Evolutionary conservation across 1,284 basidiomycete species (phyloP).

Genomic region (Apiotrichum montevideense): DNA sequence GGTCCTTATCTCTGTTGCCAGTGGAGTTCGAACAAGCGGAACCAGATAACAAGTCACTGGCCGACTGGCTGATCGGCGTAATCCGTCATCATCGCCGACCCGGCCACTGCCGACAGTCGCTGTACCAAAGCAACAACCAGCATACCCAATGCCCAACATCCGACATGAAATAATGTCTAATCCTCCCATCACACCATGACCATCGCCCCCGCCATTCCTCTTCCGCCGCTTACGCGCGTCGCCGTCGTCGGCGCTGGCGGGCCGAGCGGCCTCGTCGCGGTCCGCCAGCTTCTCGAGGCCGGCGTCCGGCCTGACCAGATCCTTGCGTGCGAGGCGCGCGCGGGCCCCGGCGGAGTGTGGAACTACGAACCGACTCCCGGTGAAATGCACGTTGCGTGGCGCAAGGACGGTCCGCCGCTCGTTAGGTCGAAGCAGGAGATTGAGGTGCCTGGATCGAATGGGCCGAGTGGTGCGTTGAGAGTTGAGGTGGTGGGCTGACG

Average conservation of each 20-base stretch:
- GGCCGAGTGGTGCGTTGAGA: constrained; percentile 15
- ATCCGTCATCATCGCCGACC: no score
- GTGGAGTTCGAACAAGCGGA: no score
- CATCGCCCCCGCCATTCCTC: constrained; percentile 16
- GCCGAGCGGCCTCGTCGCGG: constrained; percentile 44
- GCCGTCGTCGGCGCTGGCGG: constrained; percentile 49
- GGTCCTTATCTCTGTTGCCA: no score
- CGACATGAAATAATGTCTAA: no score
- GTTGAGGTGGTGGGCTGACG: background rate
- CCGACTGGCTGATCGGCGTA: no score
- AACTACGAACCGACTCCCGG: constrained; percentile 20
- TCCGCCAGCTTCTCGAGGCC: constrained; percentile 42
- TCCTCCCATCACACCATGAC: background rate
- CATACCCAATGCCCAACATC: no score
- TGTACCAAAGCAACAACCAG: no score
- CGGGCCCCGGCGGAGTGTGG: constrained; percentile 22
- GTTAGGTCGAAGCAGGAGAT: constrained; percentile 11
- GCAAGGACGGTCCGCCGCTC: constrained; percentile 8
- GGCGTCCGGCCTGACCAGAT: constrained; percentile 24
- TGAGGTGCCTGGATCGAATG: constrained; percentile 5
- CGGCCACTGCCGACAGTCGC: no score
- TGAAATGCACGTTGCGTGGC: constrained; percentile 10
- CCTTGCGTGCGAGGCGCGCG: constrained; percentile 25
- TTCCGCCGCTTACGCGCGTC: constrained; percentile 27
- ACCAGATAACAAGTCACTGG: no score